phyloP scores from a whole-genome alignment of 2,329 filamentous ascomycete species.

The Arachnomyces sp. region DNA sequence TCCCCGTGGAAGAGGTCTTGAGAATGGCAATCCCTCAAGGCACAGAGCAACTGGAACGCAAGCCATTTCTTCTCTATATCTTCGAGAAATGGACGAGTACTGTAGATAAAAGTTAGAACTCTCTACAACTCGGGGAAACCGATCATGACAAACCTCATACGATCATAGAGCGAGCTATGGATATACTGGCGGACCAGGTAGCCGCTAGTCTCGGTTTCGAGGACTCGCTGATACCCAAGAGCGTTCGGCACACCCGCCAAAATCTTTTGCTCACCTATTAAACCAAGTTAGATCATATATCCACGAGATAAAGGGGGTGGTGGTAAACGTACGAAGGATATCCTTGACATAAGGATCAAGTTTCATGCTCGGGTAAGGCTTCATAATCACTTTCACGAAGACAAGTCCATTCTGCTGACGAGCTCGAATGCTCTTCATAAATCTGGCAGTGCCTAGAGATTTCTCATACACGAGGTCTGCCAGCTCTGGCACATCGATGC shows the following conservation, averaged over 20 bases:
- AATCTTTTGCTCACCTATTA: conserved; percentile 65
- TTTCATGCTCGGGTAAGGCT: conserved; percentile 76
- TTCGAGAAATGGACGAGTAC: conserved; percentile 91
- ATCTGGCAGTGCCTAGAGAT: conserved; percentile 81
- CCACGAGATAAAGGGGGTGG: not conserved
- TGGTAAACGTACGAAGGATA: conserved; percentile 57
- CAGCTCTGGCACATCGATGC: conserved; percentile 89
- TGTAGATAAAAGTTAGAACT: conserved; percentile 30
- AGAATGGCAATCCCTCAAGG: conserved; percentile 82
- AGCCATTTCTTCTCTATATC: conserved; percentile 99
- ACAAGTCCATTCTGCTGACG: conserved; percentile 85
- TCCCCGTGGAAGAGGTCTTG: conserved; percentile 91
- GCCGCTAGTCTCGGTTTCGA: conserved; percentile 86
- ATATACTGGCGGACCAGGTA: conserved; percentile 92
- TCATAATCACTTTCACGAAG: conserved; percentile 89
- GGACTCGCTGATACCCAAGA: conserved; percentile 77
- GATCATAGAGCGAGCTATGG: conserved; percentile 94
- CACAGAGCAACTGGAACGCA: conserved; percentile 88
- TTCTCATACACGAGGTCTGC: conserved; percentile 87
- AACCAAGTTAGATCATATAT: conserved; percentile 14
- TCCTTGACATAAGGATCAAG: conserved; percentile 70
- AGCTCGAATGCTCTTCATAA: conserved; percentile 94
- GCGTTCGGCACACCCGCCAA: conserved; percentile 84
- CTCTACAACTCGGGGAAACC: not conserved
- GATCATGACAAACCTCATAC: conserved; percentile 53